Evolutionary conservation across 768 basidiomycete species (phyloP).

Genomic region (Tephrocybe sp.): DNA sequence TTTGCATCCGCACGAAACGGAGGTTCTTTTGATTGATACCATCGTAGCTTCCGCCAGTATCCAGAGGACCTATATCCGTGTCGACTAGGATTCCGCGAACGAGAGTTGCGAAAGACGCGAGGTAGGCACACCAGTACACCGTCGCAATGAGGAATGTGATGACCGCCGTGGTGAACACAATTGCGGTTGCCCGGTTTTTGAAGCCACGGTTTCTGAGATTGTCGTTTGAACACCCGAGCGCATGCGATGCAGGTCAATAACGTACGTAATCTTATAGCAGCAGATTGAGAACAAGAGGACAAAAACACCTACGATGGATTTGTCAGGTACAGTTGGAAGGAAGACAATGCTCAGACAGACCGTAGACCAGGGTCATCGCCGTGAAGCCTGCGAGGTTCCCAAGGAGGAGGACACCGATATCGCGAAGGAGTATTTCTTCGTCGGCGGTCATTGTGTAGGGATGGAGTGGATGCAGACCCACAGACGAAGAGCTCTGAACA

Average conservation of each 20-base stretch:
- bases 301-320: slow-evolving; percentile 12
- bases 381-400: slow-evolving; percentile 17
- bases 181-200: not conserved
- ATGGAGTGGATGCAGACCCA: not conserved
- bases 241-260: not conserved
- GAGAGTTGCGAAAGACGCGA: slow-evolving; percentile 17
- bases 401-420: slow-evolving; percentile 15
- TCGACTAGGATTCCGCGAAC: slow-evolving; percentile 17
- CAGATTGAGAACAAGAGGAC: slow-evolving; percentile 14
- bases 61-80: slow-evolving; percentile 16
- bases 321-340: not conserved
- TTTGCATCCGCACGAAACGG: slow-evolving; percentile 13
- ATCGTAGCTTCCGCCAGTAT: slow-evolving; percentile 12
- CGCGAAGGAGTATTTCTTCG: slow-evolving; percentile 12
- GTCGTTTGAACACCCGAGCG: not conserved
- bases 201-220: slow-evolving; percentile 6
- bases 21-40: slow-evolving; percentile 16
- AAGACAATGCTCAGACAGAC: not conserved
- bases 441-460: slow-evolving; percentile 2
- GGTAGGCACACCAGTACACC: slow-evolving; percentile 16
- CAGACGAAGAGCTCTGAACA: not conserved
- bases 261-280: slow-evolving; percentile 14
- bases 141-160: slow-evolving; percentile 13
- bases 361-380: slow-evolving; percentile 17
- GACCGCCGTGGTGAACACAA: not conserved